phyloP scores from a whole-genome alignment of 331 rosid genomes.

The Ulmus americana region DNA sequence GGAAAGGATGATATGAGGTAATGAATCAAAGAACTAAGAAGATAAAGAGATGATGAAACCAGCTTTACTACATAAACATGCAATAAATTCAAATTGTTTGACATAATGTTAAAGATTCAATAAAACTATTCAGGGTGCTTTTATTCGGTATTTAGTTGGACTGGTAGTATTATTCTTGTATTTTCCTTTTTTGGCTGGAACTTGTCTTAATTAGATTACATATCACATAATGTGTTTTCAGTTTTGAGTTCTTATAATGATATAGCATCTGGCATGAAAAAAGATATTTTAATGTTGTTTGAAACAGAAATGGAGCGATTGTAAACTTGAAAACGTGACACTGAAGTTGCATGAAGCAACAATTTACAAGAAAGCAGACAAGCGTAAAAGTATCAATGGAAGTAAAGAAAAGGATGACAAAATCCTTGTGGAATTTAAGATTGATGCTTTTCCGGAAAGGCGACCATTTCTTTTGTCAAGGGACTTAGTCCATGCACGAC shows the following conservation, averaged over 20 bases:
- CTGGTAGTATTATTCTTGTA: not conserved
- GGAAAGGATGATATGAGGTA: too few relatives aligned
- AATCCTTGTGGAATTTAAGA: constrained; percentile 25
- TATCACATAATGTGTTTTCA: not conserved
- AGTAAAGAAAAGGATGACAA: constrained; percentile 1
- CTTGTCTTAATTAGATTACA: not conserved
- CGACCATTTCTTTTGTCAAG: constrained; percentile 40
- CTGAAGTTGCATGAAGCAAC: constrained; percentile 12
- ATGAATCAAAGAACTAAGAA: too few relatives aligned
- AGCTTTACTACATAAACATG: too few relatives aligned
- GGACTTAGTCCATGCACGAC: constrained; percentile 32
- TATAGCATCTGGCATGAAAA: not conserved
- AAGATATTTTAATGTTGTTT: not conserved
- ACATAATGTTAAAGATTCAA: too few relatives aligned
- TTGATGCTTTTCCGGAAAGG: constrained; percentile 16
- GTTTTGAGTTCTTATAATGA: not conserved
- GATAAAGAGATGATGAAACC: too few relatives aligned
- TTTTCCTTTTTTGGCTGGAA: not conserved
- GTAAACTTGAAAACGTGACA: constrained; percentile 20
- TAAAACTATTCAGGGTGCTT: too few relatives aligned
- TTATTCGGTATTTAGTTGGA: not conserved
- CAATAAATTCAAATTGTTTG: too few relatives aligned
- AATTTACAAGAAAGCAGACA: not conserved
- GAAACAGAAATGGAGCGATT: constrained; percentile 31
- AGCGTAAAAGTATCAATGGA: not conserved